Evolutionary conservation across 2,329 filamentous ascomycete species (phyloP).

Genomic region (Colletotrichum nymphaeae): DNA sequence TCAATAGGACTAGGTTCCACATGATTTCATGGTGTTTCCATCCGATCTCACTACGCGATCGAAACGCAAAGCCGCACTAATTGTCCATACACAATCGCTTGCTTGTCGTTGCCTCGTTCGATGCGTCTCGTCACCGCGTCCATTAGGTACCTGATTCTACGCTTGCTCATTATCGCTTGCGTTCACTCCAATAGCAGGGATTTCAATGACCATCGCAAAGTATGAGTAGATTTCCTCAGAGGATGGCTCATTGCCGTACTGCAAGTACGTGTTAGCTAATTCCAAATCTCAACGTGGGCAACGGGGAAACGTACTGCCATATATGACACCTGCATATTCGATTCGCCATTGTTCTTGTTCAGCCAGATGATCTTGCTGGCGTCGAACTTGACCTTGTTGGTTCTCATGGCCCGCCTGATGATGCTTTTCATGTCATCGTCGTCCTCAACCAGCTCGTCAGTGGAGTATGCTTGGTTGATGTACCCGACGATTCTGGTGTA

Average conservation of each 20-base stretch:
- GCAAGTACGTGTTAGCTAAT: background rate
- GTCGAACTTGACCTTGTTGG: background rate
- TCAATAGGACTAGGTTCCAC: too few relatives aligned
- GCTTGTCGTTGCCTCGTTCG: too few relatives aligned
- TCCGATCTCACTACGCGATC: too few relatives aligned
- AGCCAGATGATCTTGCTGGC: background rate
- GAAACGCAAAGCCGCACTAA: too few relatives aligned
- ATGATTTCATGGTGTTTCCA: too few relatives aligned
- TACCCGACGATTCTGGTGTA: background rate
- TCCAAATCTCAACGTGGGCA: fast-evolving
- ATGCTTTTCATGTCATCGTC: background rate
- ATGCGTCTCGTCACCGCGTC: too few relatives aligned
- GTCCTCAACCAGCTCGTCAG: background rate
- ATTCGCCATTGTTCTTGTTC: background rate
- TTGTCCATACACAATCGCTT: too few relatives aligned
- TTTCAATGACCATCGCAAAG: background rate
- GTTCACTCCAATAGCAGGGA: background rate
- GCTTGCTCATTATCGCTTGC: background rate
- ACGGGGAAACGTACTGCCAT: background rate
- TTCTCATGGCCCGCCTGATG: background rate
- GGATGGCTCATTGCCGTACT: background rate
- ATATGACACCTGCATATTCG: background rate
- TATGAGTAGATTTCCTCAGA: background rate
- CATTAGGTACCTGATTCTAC: too few relatives aligned
- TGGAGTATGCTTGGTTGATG: background rate